Percentiles rank a stretch among this genome's conserved stretches.
Conservation (phyloP, 495 filamentous ascomycete genomes). For the Tuber brumale region DNA sequence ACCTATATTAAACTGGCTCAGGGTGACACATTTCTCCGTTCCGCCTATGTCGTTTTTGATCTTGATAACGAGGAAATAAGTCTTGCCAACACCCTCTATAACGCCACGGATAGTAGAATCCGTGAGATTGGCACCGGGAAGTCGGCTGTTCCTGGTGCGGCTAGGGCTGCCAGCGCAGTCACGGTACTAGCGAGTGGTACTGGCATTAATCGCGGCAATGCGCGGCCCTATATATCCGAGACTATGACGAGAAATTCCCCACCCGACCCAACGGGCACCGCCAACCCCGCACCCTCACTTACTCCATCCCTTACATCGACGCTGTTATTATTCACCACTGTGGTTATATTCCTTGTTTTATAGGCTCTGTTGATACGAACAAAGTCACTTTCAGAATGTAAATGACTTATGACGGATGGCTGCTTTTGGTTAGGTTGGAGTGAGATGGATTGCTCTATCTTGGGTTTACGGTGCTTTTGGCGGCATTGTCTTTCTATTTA, state of each 20-base stretch:
- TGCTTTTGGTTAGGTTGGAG: neutral
- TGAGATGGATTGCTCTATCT: neutral
- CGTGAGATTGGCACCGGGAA: conserved; percentile 65
- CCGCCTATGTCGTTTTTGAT: conserved; percentile 89
- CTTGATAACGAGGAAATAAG: conserved; percentile 81
- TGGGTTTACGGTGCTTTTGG: neutral
- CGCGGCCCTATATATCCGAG: conserved; percentile 13
- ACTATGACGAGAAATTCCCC: conserved; percentile 14
- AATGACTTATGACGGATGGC: neutral
- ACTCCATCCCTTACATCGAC: conserved; percentile 6
- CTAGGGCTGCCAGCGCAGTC: conserved; percentile 59
- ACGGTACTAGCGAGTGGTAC: conserved; percentile 43
- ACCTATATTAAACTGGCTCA: neutral
- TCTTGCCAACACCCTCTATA: conserved; percentile 78
- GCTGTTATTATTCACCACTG: conserved; percentile 4
- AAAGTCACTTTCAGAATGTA: neutral
- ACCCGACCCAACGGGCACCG: conserved; percentile 4
- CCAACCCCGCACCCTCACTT: conserved; percentile 4
- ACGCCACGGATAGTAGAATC: conserved; percentile 58
- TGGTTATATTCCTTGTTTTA: conserved; percentile 18
- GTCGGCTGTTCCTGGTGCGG: conserved; percentile 63
- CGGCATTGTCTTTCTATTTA: neutral
- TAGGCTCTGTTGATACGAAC: conserved; percentile 8
- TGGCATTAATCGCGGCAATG: conserved; percentile 8
- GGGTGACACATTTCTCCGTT: conserved; percentile 89